Evolutionary conservation across 2,329 filamentous ascomycete species (phyloP).

Genomic region (Aspergillus sojae): DNA sequence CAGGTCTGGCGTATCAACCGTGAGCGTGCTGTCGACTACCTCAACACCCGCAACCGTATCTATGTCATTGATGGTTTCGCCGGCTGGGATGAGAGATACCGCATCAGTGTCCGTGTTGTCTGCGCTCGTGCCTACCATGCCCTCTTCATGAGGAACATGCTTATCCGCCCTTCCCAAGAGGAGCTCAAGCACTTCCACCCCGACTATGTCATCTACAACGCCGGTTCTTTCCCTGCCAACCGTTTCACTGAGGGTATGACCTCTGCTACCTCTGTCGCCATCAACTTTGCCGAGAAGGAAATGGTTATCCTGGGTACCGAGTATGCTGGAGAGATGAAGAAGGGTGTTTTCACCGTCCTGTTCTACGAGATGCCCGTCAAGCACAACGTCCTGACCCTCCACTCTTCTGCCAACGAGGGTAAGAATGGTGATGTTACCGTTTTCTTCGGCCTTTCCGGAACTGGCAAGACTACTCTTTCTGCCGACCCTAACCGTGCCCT

Average conservation of each 20-base stretch:
- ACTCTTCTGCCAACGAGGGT: conserved; percentile 98
- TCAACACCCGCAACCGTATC: conserved; percentile 98
- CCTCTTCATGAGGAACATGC: conserved; percentile 99
- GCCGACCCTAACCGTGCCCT: conserved; percentile 94
- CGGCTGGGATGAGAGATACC: conserved; percentile 98
- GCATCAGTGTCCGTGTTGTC: conserved; percentile 95
- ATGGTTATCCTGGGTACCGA: conserved; percentile 99
- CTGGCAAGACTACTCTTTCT: conserved; percentile 97
- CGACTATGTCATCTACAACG: conserved; percentile 99
- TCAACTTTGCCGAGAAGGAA: conserved; percentile 99
- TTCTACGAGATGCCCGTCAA: conserved; percentile 99
- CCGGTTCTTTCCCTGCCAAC: conserved; percentile 97
- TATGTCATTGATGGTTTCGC: conserved; percentile 98
- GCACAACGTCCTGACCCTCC: conserved; percentile 97
- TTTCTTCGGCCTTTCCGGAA: conserved; percentile 98
- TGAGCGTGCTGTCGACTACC: conserved; percentile 97
- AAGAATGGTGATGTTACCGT: conserved; percentile 93
- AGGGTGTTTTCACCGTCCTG: conserved; percentile 97
- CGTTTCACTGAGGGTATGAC: conserved; percentile 98
- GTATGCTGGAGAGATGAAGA: conserved; percentile 98
- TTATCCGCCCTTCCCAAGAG: conserved; percentile 87
- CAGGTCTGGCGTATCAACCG: conserved; percentile 99
- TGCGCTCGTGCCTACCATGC: conserved; percentile 99
- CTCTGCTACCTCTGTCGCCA: conserved; percentile 93
- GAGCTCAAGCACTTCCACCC: conserved; percentile 98